Evolutionary conservation across 495 filamentous ascomycete genomes (phyloP).

Genomic region (Aspergillus coremiiformis): DNA sequence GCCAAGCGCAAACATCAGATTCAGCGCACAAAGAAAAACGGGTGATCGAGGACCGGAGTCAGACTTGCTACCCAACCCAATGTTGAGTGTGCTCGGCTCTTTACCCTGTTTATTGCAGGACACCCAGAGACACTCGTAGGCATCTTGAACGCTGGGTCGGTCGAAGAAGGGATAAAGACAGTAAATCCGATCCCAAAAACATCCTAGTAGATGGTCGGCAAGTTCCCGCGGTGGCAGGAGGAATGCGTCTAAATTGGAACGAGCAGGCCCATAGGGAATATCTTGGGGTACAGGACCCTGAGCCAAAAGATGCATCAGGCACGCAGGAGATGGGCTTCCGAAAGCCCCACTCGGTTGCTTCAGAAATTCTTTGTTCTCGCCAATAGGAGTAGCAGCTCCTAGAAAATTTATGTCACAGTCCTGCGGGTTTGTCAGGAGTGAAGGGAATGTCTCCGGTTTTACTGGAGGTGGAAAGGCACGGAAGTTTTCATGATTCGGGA

Average conservation of each 20-base stretch:
- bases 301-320: constrained; percentile 33
- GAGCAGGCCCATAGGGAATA: constrained; percentile 1
- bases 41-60: constrained; percentile 33
- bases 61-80: constrained; percentile 35
- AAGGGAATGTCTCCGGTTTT: background rate
- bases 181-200: constrained; percentile 36
- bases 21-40: constrained; percentile 40
- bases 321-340: constrained; percentile 37
- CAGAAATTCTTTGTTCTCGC: constrained; percentile 7
- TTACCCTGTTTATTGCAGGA: constrained; percentile 17
- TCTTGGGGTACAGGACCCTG: constrained; percentile 17
- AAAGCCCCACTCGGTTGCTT: constrained; percentile 30
- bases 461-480: background rate
- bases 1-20: constrained; percentile 38
- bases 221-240: constrained; percentile 35
- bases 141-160: constrained; percentile 34
- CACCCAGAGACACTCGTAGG: constrained; percentile 38
- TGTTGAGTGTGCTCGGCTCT: constrained; percentile 19
- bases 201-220: constrained; percentile 38
- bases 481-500: background rate
- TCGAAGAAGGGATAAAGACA: constrained; percentile 42
- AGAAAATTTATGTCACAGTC: background rate
- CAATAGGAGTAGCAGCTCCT: background rate
- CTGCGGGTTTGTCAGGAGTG: background rate
- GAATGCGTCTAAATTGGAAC: constrained; percentile 24